Evolutionary conservation across 1,139 yeast species (phyloP).

Genomic region (Ogataea hybrid): DNA sequence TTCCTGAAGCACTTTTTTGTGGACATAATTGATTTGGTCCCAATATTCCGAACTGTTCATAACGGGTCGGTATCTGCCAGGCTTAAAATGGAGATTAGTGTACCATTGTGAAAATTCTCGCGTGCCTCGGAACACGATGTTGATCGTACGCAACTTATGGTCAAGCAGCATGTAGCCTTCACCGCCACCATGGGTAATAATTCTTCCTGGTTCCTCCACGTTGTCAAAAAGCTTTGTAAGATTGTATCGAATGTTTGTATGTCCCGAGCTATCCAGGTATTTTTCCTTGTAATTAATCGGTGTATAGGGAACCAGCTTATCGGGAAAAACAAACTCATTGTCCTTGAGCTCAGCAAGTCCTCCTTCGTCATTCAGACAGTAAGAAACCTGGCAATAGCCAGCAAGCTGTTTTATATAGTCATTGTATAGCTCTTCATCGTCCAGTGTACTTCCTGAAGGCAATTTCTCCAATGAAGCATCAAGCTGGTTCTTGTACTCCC

Average conservation of each 20-base stretch:
- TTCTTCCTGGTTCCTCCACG: constrained; percentile 3
- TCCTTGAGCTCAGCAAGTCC: constrained; percentile 7
- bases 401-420: constrained; percentile 10
- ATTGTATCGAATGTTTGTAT: constrained; percentile 6
- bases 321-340: constrained; percentile 14
- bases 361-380: constrained; percentile 17
- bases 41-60: constrained; percentile 4
- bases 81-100: constrained; percentile 40
- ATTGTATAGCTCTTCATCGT: constrained; percentile 9
- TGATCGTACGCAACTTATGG: constrained; percentile 30
- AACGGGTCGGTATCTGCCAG: constrained; percentile 37
- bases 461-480: constrained; percentile 13
- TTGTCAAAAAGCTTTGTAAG: constrained; percentile 8
- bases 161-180: constrained; percentile 44
- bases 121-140: constrained; percentile 44
- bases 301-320: constrained; percentile 5
- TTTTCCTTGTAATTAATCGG: constrained; percentile 12
- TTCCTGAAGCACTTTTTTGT: constrained; percentile 1
- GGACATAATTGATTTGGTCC: constrained; percentile 12
- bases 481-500: constrained; percentile 13
- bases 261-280: not conserved
- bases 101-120: constrained; percentile 43
- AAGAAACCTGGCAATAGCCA: constrained; percentile 18
- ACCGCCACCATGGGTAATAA: constrained; percentile 33
- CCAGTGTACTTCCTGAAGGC: constrained; percentile 9